Evolutionary conservation across 768 basidiomycete genomes (phyloP), one percentile per base, ranked within the genome.

Genomic region (Serpula lacrymans): DNA sequence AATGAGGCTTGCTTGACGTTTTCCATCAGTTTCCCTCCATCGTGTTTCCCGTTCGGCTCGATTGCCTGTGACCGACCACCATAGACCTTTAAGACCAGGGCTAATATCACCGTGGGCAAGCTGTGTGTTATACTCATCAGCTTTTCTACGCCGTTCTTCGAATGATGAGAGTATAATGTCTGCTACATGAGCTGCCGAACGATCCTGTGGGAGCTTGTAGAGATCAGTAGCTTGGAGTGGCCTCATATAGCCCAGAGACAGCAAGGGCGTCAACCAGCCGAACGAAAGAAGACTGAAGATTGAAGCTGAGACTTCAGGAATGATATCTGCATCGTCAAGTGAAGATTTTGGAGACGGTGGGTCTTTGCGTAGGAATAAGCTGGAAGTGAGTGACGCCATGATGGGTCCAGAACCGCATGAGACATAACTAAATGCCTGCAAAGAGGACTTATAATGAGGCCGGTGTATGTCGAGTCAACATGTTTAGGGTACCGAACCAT

Each of bases 201-300:
- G 75, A 17, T 75, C 58, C 26, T 80, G 75, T 43, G 80, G 80
- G 18, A 93, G 77, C 59, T 79, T 85, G 71, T 83, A 93, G 3
- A 94, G 69, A 60, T 94, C 91, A 0, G 83, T 63, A 0, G 82
- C 80, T 53, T 91, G 84, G 2, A 95, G 71, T 1, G 91, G 87
- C 6, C 91, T 76, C 6, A 78, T 73, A 54, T 90, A 91, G 6
- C 91, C 91, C 9, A 91, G 67, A 8, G 67, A 59, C 47, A 94
- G 71, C 17, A 93, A 61, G 2, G 78, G 75, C 3, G 79, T 80
- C 14, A 93, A 71, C 90, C 91, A 93, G 32, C 62, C 60, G 49
- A 91, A 94, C 23, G 78, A 82, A 3, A 90, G 47, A 5, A 75
- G 54, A 48, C 67, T 74, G 46, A 79, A 72, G 57, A 78, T 72